phyloP scores from a whole-genome alignment of 2,329 filamentous ascomycete species.

The Penicillium verrucosum region DNA sequence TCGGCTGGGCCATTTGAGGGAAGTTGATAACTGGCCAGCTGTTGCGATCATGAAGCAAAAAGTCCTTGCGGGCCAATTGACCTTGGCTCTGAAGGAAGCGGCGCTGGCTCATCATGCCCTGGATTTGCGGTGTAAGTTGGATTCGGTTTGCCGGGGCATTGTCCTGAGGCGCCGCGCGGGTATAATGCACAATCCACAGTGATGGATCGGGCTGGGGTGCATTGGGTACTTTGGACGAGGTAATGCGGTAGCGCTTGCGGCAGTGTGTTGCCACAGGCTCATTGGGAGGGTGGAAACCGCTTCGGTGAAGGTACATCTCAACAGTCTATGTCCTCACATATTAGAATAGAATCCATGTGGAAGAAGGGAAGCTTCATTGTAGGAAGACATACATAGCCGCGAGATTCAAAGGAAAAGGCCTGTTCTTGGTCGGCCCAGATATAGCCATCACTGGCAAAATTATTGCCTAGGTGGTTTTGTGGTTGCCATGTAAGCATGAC shows the following conservation, averaged over 20 bases:
- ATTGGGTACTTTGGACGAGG: slow-evolving; percentile 66
- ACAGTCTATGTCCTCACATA: slow-evolving; percentile 59
- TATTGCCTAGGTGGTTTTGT: slow-evolving; percentile 63
- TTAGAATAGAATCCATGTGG: neutral
- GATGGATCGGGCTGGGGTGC: slow-evolving; percentile 72
- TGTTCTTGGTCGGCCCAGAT: slow-evolving; percentile 83
- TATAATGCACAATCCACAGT: slow-evolving; percentile 90
- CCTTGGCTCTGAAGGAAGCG: slow-evolving; percentile 67
- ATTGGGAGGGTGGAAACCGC: slow-evolving; percentile 69
- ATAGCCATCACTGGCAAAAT: slow-evolving; percentile 87
- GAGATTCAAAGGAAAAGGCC: slow-evolving; percentile 69
- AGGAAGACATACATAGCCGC: slow-evolving; percentile 57
- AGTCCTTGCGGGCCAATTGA: slow-evolving; percentile 83
- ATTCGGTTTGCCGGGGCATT: slow-evolving; percentile 65
- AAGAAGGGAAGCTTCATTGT: neutral
- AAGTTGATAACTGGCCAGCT: slow-evolving; percentile 86
- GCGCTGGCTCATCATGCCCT: slow-evolving; percentile 47
- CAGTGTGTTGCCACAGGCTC: slow-evolving; percentile 74
- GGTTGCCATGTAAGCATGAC: slow-evolving; percentile 89
- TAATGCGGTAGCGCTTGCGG: slow-evolving; percentile 80
- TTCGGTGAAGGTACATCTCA: slow-evolving; percentile 81
- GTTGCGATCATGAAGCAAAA: slow-evolving; percentile 83
- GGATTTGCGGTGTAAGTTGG: slow-evolving; percentile 42
- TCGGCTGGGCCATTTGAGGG: slow-evolving; percentile 54
- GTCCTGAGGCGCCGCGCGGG: slow-evolving; percentile 69